Conservation (phyloP, 202 grass and related monocot species). For the Eragrostis tef region DNA sequence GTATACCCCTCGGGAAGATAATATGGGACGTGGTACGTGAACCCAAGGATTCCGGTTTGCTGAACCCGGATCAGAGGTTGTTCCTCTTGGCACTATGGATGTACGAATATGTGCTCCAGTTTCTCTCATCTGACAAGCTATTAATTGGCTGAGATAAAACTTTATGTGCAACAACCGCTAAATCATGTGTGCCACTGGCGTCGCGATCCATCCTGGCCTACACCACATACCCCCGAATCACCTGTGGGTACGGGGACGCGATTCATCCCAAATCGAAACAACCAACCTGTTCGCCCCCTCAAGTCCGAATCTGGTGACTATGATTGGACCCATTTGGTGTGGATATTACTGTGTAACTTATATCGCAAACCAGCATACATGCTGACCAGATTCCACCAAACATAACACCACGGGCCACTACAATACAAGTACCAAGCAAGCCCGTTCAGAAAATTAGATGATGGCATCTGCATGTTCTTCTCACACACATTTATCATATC, state of each 20-base stretch:
- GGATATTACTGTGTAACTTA: neutral
- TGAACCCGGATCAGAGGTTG: neutral
- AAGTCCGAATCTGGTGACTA: too few relatives aligned
- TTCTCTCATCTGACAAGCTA: constrained; percentile 25
- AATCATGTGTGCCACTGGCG: neutral
- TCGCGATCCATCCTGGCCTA: too few relatives aligned
- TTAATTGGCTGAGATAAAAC: constrained; percentile 24
- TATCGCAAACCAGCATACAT: neutral
- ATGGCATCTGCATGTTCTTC: neutral
- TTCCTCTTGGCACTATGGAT: constrained; percentile 32
- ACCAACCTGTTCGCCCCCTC: too few relatives aligned
- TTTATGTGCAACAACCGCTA: neutral
- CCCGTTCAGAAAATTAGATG: constrained; percentile 11
- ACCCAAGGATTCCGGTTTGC: too few relatives aligned
- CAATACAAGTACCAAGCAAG: neutral
- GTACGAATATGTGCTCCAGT: constrained; percentile 28
- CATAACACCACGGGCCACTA: neutral
- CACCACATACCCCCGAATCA: too few relatives aligned
- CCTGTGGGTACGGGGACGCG: too few relatives aligned
- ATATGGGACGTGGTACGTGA: too few relatives aligned
- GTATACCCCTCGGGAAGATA: too few relatives aligned
- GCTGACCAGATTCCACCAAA: constrained; percentile 12
- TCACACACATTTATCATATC: neutral
- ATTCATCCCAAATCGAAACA: too few relatives aligned
- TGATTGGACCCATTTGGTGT: neutral